phyloP scores from a whole-genome alignment of 352 stramenopile species.

The Phytopythium helicoides region DNA sequence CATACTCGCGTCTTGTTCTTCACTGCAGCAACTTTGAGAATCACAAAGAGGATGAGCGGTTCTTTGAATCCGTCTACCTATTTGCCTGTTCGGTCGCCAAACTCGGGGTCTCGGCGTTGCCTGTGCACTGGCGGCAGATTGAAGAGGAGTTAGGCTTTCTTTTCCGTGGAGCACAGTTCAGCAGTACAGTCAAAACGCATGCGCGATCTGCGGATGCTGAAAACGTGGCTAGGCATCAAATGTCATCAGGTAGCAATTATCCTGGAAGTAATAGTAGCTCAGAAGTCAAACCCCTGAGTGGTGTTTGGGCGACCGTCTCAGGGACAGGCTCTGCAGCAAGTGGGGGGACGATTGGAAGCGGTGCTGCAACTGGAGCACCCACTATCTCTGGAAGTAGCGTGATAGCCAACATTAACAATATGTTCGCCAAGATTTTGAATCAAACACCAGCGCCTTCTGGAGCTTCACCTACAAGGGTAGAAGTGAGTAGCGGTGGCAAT shows the following conservation, averaged over 20 bases:
- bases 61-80: conserved; percentile 83
- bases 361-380: conserved; percentile 7
- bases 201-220: conserved; percentile 11
- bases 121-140: conserved; percentile 51
- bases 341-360: conserved; percentile 1
- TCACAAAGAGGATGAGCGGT: conserved; percentile 77
- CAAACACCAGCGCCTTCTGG: conserved; percentile 25
- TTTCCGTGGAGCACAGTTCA: conserved; percentile 77
- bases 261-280: not conserved
- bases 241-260: not conserved
- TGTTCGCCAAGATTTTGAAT: conserved; percentile 38
- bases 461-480: conserved; percentile 5
- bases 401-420: not conserved
- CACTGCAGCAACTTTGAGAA: conserved; percentile 85
- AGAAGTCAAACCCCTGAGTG: not conserved
- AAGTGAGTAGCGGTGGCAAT: conserved; percentile 6
- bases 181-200: conserved; percentile 50
- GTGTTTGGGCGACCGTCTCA: not conserved
- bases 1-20: conserved; percentile 68
- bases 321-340: not conserved
- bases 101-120: conserved; percentile 33
- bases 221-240: no score
- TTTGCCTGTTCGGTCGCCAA: conserved; percentile 76
- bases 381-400: not conserved
- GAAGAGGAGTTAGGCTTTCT: conserved; percentile 74